These are phyloP conservation scores for Orbilia quercus DNA, from an alignment of 2,329 filamentous ascomycete species.

Conservation along the genomic window DNA sequence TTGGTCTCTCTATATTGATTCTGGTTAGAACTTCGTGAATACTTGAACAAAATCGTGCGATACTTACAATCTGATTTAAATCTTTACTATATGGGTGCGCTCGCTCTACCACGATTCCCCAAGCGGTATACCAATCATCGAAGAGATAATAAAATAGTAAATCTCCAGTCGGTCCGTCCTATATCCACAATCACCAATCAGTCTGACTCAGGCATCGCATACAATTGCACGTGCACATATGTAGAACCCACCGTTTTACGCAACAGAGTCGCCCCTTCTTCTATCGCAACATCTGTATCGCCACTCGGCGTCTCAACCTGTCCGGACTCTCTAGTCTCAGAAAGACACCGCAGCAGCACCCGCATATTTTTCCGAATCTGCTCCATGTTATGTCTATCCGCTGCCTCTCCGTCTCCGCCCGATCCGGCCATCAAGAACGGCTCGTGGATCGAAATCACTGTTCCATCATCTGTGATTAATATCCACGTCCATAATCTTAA, in stretches of 20 bases:
- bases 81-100: conserved; percentile 68
- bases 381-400: conserved; percentile 17
- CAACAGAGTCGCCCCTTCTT: conserved; percentile 60
- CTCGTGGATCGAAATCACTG: conserved; percentile 66
- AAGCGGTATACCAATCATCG: conserved; percentile 75
- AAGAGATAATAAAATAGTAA: conserved; percentile 75
- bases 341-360: conserved; percentile 59
- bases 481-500: conserved; percentile 69
- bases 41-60: conserved; percentile 6
- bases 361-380: conserved; percentile 56
- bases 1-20: conserved; percentile 32
- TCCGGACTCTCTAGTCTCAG: conserved; percentile 61
- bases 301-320: conserved; percentile 56
- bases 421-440: conserved; percentile 61
- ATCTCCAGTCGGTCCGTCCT: conserved; percentile 67
- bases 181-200: background rate
- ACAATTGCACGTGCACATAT: background rate
- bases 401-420: conserved; percentile 56
- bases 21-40: background rate
- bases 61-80: conserved; percentile 61
- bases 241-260: conserved; percentile 59
- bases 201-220: background rate
- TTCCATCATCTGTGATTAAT: conserved; percentile 62
- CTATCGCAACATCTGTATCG: conserved; percentile 61
- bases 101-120: conserved; percentile 70